Evolutionary conservation across 805 yeast genomes (phyloP).

Genomic region (Barnettozyma populi): DNA sequence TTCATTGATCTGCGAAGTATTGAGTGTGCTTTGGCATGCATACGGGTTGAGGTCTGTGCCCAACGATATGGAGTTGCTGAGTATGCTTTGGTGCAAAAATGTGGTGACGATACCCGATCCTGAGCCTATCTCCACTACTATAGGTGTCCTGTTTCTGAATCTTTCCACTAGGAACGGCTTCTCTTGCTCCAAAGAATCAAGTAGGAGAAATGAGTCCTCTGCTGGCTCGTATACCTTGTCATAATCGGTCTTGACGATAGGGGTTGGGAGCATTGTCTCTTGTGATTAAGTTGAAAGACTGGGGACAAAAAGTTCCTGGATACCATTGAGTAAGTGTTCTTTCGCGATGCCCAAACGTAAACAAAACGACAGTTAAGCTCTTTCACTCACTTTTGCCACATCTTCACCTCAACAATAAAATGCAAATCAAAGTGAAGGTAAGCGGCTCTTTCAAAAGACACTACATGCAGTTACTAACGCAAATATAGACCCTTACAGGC

Average conservation of each 20-base stretch:
- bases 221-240: conserved; percentile 90
- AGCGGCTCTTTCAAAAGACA: conserved; percentile 13
- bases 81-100: conserved; percentile 56
- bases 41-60: conserved; percentile 80
- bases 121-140: conserved; percentile 80
- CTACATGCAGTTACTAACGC: background rate
- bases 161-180: conserved; percentile 28
- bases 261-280: conserved; percentile 73
- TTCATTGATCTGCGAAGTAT: conserved; percentile 37
- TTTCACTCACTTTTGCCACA: background rate
- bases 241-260: conserved; percentile 53
- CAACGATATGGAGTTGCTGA: conserved; percentile 48
- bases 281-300: background rate
- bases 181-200: conserved; percentile 75
- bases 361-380: background rate
- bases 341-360: background rate
- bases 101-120: conserved; percentile 90
- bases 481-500: conserved; percentile 61
- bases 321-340: background rate
- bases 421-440: conserved; percentile 66
- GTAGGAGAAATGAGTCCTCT: conserved; percentile 81
- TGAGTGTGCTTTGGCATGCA: conserved; percentile 53
- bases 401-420: conserved; percentile 16
- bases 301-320: no score
- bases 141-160: conserved; percentile 37